phyloP scores from a whole-genome alignment of 2,329 filamentous ascomycete genomes.

The Penicillium sp. region DNA sequence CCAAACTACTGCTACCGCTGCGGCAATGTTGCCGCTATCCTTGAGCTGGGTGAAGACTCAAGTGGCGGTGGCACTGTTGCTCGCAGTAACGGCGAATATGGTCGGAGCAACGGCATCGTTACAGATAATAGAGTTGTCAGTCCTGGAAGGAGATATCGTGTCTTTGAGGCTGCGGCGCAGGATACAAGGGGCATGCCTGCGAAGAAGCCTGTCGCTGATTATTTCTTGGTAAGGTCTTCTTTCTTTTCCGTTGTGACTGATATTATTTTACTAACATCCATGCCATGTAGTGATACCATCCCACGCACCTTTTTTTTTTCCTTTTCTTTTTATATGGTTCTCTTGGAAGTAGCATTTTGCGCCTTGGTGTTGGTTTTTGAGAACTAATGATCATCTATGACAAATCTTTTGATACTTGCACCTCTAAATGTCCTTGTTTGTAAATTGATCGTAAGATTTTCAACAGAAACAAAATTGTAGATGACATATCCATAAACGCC shows the following conservation, averaged over 20 bases:
- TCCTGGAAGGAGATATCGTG: conserved; percentile 84
- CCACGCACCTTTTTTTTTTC: conserved; percentile 11
- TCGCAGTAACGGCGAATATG: conserved; percentile 56
- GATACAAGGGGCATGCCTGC: conserved; percentile 96
- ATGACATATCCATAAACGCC: background rate
- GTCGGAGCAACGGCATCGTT: conserved; percentile 50
- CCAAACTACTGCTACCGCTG: conserved; percentile 97
- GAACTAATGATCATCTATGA: conserved; percentile 29
- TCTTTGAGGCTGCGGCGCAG: conserved; percentile 95
- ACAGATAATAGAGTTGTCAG: conserved; percentile 56
- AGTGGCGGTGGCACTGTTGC: conserved; percentile 70
- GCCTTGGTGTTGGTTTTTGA: conserved; percentile 24
- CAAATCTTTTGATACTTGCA: conserved; percentile 6
- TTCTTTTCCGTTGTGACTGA: background rate
- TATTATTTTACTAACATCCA: conserved; percentile 10
- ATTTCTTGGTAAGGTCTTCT: conserved; percentile 66
- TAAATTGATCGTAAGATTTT: background rate
- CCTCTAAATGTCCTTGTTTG: background rate
- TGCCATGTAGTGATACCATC: conserved; percentile 24
- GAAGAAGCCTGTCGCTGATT: conserved; percentile 96
- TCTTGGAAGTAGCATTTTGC: conserved; percentile 21
- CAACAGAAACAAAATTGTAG: background rate
- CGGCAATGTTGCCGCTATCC: conserved; percentile 90
- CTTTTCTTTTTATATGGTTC: conserved; percentile 14
- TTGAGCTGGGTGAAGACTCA: conserved; percentile 87